Evolutionary conservation across 345 rosid species (phyloP).

Genomic region (Salix caprea): DNA sequence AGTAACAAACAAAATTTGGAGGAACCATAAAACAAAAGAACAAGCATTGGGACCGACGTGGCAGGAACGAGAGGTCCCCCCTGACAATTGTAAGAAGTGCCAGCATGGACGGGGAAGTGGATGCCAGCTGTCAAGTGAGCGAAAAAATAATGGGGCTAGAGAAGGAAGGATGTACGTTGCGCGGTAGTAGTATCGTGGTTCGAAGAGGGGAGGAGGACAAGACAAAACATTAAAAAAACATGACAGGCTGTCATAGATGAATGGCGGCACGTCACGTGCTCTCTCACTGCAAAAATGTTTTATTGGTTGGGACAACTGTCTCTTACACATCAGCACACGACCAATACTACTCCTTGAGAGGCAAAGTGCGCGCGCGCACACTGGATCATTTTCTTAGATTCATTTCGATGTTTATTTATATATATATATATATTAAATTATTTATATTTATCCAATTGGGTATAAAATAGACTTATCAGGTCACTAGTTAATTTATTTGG

Average conservation of each 20-base stretch:
- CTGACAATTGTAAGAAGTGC: not conserved
- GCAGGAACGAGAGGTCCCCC: not conserved
- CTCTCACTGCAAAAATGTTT: not conserved
- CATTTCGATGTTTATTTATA: too few species aligned
- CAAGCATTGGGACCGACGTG: not conserved
- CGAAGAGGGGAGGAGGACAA: not conserved
- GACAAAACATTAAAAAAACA: not conserved
- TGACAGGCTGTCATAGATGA: not conserved
- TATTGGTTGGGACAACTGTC: conserved; percentile 9
- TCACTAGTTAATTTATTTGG: too few species aligned
- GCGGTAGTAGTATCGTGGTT: too few species aligned
- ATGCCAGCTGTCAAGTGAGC: not conserved
- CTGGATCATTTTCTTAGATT: too few species aligned
- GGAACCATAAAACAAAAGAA: not conserved
- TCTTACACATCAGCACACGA: not conserved
- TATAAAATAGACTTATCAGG: too few species aligned
- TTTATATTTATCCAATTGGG: too few species aligned
- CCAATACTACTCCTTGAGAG: not conserved
- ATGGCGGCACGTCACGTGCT: conserved; percentile 4
- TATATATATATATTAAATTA: too few species aligned
- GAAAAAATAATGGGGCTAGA: not conserved
- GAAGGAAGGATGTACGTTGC: not conserved
- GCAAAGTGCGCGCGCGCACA: too few species aligned
- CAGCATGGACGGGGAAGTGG: conserved; percentile 7
- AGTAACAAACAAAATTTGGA: too few species aligned